Conservation (phyloP, 257 asterid genomes). For the Jacaranda copaia region DNA sequence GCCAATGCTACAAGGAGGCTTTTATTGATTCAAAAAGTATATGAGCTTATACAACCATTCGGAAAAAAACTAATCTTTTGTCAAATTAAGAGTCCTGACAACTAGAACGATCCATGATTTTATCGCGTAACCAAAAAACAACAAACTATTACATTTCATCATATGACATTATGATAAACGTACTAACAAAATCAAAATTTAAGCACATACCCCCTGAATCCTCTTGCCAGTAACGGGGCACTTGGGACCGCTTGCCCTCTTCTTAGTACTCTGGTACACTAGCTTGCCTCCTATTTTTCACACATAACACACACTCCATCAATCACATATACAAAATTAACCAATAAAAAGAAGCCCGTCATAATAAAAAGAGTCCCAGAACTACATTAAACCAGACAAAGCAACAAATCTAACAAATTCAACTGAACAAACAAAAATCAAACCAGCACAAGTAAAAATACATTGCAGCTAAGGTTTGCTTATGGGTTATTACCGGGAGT, state of each 20-base stretch:
- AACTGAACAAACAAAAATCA: neutral
- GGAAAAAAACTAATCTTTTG: neutral
- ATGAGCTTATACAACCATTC: neutral
- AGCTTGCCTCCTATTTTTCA: constrained; percentile 54
- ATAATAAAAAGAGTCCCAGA: neutral
- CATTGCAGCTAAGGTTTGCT: neutral
- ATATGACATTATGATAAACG: neutral
- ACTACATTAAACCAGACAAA: neutral
- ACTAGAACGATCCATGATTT: neutral
- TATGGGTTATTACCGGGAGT: constrained; percentile 42
- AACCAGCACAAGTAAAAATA: neutral
- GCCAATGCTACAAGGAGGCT: neutral
- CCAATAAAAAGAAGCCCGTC: neutral
- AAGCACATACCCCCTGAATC: constrained; percentile 62
- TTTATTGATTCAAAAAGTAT: neutral
- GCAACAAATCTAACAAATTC: neutral
- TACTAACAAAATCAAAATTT: neutral
- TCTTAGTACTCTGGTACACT: constrained; percentile 55
- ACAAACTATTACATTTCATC: neutral
- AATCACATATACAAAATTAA: constrained; percentile 1
- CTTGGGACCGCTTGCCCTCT: constrained; percentile 73
- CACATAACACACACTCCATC: constrained; percentile 30
- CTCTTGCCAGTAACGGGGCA: constrained; percentile 75
- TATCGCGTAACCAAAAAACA: neutral
- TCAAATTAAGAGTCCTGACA: neutral